A percentile compares a stretch with the other conserved stretches of the same genome.
Conservation (phyloP, 257 asterid species). For the Plectranthus barbatus region DNA sequence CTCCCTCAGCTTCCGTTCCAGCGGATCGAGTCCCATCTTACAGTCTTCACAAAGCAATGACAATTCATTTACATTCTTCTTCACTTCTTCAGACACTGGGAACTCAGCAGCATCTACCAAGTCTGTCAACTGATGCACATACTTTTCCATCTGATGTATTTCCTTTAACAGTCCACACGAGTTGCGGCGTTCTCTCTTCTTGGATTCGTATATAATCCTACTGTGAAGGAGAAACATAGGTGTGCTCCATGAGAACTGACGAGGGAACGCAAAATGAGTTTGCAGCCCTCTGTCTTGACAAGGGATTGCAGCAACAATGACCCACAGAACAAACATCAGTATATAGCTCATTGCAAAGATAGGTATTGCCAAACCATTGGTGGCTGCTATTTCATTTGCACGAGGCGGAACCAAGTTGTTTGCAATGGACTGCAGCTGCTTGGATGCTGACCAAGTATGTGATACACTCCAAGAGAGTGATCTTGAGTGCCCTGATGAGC, state of each 20-base stretch:
- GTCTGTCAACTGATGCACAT: slow-evolving; percentile 53
- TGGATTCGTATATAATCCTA: slow-evolving; percentile 58
- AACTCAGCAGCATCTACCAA: slow-evolving; percentile 58
- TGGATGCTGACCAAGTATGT: slow-evolving; percentile 83
- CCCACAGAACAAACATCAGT: slow-evolving; percentile 76
- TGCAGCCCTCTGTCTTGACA: slow-evolving; percentile 84
- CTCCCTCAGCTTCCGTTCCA: slow-evolving; percentile 62
- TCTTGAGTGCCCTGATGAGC: slow-evolving; percentile 61
- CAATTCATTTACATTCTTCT: slow-evolving; percentile 35
- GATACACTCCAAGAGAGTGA: slow-evolving; percentile 97
- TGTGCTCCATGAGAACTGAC: slow-evolving; percentile 62
- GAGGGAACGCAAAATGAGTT: slow-evolving; percentile 51
- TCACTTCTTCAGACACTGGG: slow-evolving; percentile 55
- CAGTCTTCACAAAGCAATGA: slow-evolving; percentile 45
- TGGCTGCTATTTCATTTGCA: slow-evolving; percentile 50
- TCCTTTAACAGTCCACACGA: slow-evolving; percentile 65
- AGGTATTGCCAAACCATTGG: slow-evolving; percentile 49
- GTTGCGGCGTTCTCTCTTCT: slow-evolving; percentile 58
- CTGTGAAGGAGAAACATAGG: slow-evolving; percentile 53
- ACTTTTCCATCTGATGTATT: slow-evolving; percentile 52
- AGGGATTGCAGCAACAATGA: slow-evolving; percentile 79
- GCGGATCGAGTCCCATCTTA: slow-evolving; percentile 55
- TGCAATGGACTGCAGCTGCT: slow-evolving; percentile 78
- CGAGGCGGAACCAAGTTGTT: slow-evolving; percentile 62
- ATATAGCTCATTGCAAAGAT: slow-evolving; percentile 68